Percentiles rank a stretch among this genome's conserved stretches.
Conservation (phyloP, 2,329 filamentous ascomycete genomes). For the Fusarium concolor region DNA sequence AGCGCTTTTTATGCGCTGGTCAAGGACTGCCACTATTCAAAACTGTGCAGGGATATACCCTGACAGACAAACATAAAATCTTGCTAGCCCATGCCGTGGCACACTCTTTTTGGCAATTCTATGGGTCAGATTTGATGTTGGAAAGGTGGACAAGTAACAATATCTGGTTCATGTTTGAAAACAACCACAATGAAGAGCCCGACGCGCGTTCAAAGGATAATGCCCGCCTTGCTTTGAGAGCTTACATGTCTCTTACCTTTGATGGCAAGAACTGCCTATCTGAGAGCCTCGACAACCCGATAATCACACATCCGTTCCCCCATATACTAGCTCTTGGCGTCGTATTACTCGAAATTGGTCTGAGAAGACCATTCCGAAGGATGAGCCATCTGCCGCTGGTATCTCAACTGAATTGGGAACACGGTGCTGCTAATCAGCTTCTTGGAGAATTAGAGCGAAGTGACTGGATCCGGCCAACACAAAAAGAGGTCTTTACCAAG, state of each 20-base stretch:
- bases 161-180: not conserved
- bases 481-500: not conserved
- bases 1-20: not conserved
- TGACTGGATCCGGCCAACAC: not conserved
- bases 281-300: not conserved
- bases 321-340: not conserved
- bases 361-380: not conserved
- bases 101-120: not conserved
- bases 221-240: not conserved
- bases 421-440: not conserved
- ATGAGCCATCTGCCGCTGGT: not conserved
- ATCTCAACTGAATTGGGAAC: not conserved
- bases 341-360: not conserved
- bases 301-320: not conserved
- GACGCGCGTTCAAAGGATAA: not conserved
- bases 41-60: not conserved
- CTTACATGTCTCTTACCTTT: not conserved
- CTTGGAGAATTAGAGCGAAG: not conserved
- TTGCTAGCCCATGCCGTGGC: not conserved
- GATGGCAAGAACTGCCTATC: too few relatives aligned
- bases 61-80: not conserved
- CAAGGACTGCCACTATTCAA: not conserved
- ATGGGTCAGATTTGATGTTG: not conserved
- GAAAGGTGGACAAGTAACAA: not conserved
- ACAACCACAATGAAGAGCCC: too few relatives aligned